Evolutionary conservation across 768 basidiomycete species (phyloP).

Genomic region (Termitomyces sp.): DNA sequence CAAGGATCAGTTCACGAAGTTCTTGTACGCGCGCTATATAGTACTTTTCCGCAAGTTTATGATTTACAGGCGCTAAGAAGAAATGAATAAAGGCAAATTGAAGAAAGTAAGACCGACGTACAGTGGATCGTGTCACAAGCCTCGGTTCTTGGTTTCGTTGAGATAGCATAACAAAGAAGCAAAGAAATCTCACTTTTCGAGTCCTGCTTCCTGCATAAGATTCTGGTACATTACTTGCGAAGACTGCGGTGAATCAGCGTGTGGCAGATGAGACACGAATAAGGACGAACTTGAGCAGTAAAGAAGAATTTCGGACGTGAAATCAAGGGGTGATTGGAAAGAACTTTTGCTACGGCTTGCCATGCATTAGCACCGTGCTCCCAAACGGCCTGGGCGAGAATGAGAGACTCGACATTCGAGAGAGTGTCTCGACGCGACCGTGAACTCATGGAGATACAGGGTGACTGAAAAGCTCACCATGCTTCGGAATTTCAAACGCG

Average conservation of each 20-base stretch:
- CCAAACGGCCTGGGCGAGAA: conserved; percentile 85
- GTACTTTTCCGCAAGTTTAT: conserved; percentile 71
- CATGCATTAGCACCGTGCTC: conserved; percentile 74
- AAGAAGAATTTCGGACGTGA: conserved; percentile 64
- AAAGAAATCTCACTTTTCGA: conserved; percentile 53
- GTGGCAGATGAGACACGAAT: conserved; percentile 9
- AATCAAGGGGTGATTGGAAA: conserved; percentile 71
- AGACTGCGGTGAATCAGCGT: conserved; percentile 40
- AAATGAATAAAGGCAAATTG: conserved; percentile 10
- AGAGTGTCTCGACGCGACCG: conserved; percentile 27
- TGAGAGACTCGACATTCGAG: conserved; percentile 62
- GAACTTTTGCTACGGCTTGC: conserved; percentile 61
- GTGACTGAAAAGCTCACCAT: not conserved
- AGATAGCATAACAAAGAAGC: not conserved
- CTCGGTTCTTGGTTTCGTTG: conserved; percentile 40
- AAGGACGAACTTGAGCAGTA: conserved; percentile 56
- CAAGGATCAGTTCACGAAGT: conserved; percentile 65
- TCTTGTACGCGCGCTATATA: conserved; percentile 71
- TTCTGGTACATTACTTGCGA: conserved; percentile 66
- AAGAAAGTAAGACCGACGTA: conserved; percentile 20
- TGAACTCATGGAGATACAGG: conserved; percentile 27
- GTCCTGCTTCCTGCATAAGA: conserved; percentile 66
- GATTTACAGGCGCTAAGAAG: conserved; percentile 56
- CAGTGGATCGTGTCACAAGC: conserved; percentile 53
- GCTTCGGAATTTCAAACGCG: not conserved